Evolutionary conservation across 2,329 filamentous ascomycete species (phyloP), one percentile per base, ranked within the genome.

Genomic region (Emydomyces testavorans): DNA sequence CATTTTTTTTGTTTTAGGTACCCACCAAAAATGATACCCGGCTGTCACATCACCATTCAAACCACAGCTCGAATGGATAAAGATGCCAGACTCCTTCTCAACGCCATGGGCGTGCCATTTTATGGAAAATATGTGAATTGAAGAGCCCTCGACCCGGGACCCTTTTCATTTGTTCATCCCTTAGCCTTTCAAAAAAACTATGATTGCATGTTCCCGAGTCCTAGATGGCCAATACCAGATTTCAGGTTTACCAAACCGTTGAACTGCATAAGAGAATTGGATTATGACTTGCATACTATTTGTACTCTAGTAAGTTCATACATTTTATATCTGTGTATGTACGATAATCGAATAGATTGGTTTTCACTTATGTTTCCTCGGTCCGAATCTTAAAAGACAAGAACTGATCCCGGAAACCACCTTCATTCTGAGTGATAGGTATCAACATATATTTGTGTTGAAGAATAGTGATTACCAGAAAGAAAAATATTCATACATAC

Each of bases 31-130:
- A 82, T 92, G 82, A 83, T 94, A 56, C 85, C 89, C 13, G 88
- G 88, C 62, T 84, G 82, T 63, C 79, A 92, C 59, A 78, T 95
- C 57, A 83, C 82, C 50, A 74, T 94, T 48, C 82, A 92, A 65
- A 95, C 89, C 1, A 83, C 83, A 23, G 89, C 86, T 35, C 87
- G 75, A 21, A 90, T 83, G 23, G 87, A 95, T 65, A 80, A 82
- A 58, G 88, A 95, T 59, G 89, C 85, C 6, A 78, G 85, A 56
- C 68, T 94, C 51, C 73, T 95, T 46, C 71, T 88, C 49, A 76
- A 77, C 58, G 71, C 82, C 10, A 68, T 89, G 51, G 85, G 85
- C 26, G 68, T 92, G 53, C 88, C 89, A 0, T 94, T 94, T 65
- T 78, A 85, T 58, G 87, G 87, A 59, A 85, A 88, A 65, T 69